A percentile compares a stretch with the other conserved stretches of the same genome.
phyloP scores from a whole-genome alignment of 2,329 filamentous ascomycete genomes.

The Pleurostoma richardsiae region DNA sequence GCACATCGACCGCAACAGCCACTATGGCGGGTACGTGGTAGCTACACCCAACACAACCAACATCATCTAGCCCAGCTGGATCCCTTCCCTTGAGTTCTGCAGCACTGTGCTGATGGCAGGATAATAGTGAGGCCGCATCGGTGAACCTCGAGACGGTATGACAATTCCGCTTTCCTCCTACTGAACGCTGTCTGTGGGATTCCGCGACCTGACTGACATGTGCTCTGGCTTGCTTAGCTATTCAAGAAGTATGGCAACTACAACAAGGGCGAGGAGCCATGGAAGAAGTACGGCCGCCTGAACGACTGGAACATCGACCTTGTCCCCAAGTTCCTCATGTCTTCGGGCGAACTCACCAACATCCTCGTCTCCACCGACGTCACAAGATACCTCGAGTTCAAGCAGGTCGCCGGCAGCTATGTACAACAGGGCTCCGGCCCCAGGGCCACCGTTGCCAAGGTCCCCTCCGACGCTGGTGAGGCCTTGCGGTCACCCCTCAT shows the following conservation, averaged over 20 bases:
- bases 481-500: slow-evolving; percentile 89
- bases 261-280: slow-evolving; percentile 74
- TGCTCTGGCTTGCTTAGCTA: slow-evolving; percentile 51
- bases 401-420: slow-evolving; percentile 91
- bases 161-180: slow-evolving; percentile 11
- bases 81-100: slow-evolving; percentile 9
- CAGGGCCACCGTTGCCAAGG: slow-evolving; percentile 92
- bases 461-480: slow-evolving; percentile 87
- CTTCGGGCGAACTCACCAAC: slow-evolving; percentile 96
- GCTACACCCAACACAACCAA: no score
- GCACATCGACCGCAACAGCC: slow-evolving; percentile 97
- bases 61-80: slow-evolving; percentile 4
- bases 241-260: slow-evolving; percentile 96
- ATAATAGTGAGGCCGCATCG: slow-evolving; percentile 79
- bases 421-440: slow-evolving; percentile 82
- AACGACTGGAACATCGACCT: slow-evolving; percentile 99
- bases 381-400: slow-evolving; percentile 85
- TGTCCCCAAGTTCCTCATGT: slow-evolving; percentile 97
- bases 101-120: background rate
- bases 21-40: slow-evolving; percentile 84
- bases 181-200: slow-evolving; percentile 2
- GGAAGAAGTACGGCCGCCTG: slow-evolving; percentile 93
- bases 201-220: slow-evolving; percentile 1
- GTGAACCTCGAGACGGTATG: slow-evolving; percentile 91
- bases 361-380: slow-evolving; percentile 96